Percentiles rank a stretch among this genome's conserved stretches.
Evolutionary conservation across 2,329 filamentous ascomycete species (phyloP).

Genomic region (Fusarium algeriense): DNA sequence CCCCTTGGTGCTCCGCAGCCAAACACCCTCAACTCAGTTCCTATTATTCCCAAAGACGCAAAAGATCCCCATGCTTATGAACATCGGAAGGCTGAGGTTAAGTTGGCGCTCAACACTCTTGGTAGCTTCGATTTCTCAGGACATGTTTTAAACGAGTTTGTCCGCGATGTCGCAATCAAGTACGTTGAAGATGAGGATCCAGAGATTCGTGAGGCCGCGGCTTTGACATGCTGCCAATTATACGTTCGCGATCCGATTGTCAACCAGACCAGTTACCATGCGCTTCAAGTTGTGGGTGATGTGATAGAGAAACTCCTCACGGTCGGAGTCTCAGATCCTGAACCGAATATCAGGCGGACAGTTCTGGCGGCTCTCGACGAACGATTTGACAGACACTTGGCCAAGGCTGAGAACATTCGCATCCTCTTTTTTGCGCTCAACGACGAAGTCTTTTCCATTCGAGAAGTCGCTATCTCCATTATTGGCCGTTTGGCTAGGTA

Average conservation of each 20-base stretch:
- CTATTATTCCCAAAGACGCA: constrained; percentile 87
- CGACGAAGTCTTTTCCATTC: constrained; percentile 91
- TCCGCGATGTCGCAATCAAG: constrained; percentile 96
- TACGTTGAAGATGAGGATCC: constrained; percentile 97
- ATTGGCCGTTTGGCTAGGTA: constrained; percentile 91
- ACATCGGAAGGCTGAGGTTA: constrained; percentile 85
- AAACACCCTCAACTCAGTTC: constrained; percentile 83
- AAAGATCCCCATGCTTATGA: constrained; percentile 87
- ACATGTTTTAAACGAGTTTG: constrained; percentile 97
- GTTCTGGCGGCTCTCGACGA: constrained; percentile 91
- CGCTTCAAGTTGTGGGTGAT: constrained; percentile 95
- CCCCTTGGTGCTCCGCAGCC: constrained; percentile 88
- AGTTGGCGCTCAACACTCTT: constrained; percentile 90
- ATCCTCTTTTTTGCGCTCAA: constrained; percentile 96
- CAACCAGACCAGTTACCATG: constrained; percentile 96
- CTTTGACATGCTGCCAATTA: constrained; percentile 96
- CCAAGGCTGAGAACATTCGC: constrained; percentile 98
- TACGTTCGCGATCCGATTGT: constrained; percentile 98
- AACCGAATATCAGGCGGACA: constrained; percentile 87
- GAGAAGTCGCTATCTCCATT: constrained; percentile 95
- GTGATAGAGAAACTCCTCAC: constrained; percentile 97
- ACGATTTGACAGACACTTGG: constrained; percentile 95
- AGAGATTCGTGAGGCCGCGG: constrained; percentile 92
- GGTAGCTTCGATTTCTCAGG: constrained; percentile 98
- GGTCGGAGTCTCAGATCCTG: constrained; percentile 91